Evolutionary conservation across 441 rosid genomes (phyloP), one percentile per base, ranked within the genome.

Genomic region (Croton setiger): DNA sequence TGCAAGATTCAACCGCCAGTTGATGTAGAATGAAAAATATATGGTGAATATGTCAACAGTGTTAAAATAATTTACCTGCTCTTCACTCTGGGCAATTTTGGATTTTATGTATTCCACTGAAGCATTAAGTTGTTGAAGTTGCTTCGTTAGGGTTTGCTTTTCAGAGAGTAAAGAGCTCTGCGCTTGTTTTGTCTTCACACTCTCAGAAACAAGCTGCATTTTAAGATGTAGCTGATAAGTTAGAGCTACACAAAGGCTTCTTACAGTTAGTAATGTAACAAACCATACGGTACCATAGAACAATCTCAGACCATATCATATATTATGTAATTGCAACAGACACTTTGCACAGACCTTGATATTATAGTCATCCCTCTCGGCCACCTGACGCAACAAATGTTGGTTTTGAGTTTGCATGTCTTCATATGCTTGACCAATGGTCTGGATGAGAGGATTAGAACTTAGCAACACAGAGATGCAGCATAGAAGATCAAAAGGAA

Each of bases 391-490:
- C 80, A 89, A 77, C 78, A 95, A 83, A 76, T 85, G 87, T 74
- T 95, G 96, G 78, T 92, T 92, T 78, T 92, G 99, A 20, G 90
- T 81, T 86, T 88, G 99, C 99, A 92, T 90, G 78, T 95, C 99
- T 80, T 92, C 97, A 70, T 90, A 95, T 66, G 98, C 98, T 85
- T 95, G 97, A 72, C 97, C 99, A 41, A 95, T 87, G 60, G 92
- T 95, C 99, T 95, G 80, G 43, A 76, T 64, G 35, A 64, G 31
- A 36, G 13, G 48, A 54, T 48, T 3, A 5, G 21, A 17, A 21
- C 18, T 57, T 23, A 17, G 41, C 4, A 72, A 14, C 33, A 69
- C 23, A 56, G 63, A 45, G 49, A 33, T 53, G 17, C 21, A 48
- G 21, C 8, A 14, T 59, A 31, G 55, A 66, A 63, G 21, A 60